Evolutionary conservation across 2,329 filamentous ascomycete genomes (phyloP).

Genomic region (Scytalidium sp.): DNA sequence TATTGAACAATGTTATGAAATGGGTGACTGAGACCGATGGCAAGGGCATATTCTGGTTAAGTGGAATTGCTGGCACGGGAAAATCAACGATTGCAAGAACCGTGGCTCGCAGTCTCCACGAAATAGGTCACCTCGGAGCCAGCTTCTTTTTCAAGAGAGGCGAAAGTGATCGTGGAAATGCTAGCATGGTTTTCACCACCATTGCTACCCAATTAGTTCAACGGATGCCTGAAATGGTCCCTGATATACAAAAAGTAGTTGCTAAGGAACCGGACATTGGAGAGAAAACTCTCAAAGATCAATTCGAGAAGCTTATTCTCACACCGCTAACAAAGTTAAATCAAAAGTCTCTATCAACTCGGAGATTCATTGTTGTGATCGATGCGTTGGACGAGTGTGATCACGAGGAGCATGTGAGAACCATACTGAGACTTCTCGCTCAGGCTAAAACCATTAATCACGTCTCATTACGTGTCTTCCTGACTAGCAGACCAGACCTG

Average conservation of each 20-base stretch:
- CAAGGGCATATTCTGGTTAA: slow-evolving; percentile 21
- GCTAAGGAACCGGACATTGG: slow-evolving; percentile 12
- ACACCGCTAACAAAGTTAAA: slow-evolving; percentile 17
- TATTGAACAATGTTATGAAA: slow-evolving; percentile 14
- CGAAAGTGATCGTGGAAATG: slow-evolving; percentile 26
- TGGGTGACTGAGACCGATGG: slow-evolving; percentile 8
- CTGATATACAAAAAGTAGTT: slow-evolving; percentile 13
- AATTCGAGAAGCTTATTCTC: slow-evolving; percentile 26
- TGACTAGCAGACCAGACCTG: slow-evolving; percentile 22
- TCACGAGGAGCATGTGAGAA: slow-evolving; percentile 11
- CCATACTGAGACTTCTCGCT: slow-evolving; percentile 13
- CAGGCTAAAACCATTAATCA: slow-evolving; percentile 5
- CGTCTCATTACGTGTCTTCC: slow-evolving; percentile 14
- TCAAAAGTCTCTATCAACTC: not conserved
- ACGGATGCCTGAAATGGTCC: slow-evolving; percentile 17
- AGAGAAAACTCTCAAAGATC: slow-evolving; percentile 18
- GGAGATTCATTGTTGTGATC: slow-evolving; percentile 16
- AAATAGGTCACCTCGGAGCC: slow-evolving; percentile 18
- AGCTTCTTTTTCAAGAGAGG: slow-evolving; percentile 34
- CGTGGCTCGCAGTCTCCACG: slow-evolving; percentile 21
- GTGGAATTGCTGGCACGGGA: slow-evolving; percentile 16
- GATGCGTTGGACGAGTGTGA: slow-evolving; percentile 33
- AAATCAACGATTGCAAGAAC: slow-evolving; percentile 32
- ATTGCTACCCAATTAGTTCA: slow-evolving; percentile 21
- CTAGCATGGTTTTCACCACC: slow-evolving; percentile 27